Evolutionary conservation across 2,329 filamentous ascomycete genomes (phyloP), one percentile per base, ranked within the genome.

Genomic region (Gnomoniopsis smithogilvyi): DNA sequence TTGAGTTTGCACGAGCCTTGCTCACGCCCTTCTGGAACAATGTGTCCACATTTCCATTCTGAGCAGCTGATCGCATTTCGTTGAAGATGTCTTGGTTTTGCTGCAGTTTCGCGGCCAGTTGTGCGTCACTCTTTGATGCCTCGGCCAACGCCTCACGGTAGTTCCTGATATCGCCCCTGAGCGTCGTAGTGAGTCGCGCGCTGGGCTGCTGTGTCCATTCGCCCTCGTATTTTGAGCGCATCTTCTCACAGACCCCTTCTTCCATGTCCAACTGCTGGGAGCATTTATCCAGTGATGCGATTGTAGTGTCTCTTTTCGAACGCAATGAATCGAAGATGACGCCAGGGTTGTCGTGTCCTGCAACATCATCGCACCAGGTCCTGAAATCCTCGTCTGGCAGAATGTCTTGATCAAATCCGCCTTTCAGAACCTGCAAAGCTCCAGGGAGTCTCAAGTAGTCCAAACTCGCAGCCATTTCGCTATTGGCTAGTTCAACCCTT

Each of bases 161-260:
- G 68, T 89, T 94, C 62, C 89, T 83, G 55, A 98, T 89, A 70
- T 99, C 95, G 60, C 86, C 88, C 57, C 93, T 85, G 52, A 99
- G 76, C 0, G 94, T 98, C 3, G 90, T 87, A 1, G 94, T 99
- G 45, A 99, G 81, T 58, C 91, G 83, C 34, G 91, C 91, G 70
- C 94, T 98, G 12, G 95, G 95, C 69, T 99, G 95, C 68, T 99
- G 95, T 19, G 92, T 96, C 95, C 95, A 99, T 56, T 98, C 94
- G 30, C 82, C 83, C 57, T 94, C 93, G 71, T 98, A 98, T 72
- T 99, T 99, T 14, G 92, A 96, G 50, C 95, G 86, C 95, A 99
- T 99, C 79, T 98, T 99, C 73, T 99, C 95, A 72, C 95, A 99
- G 0, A 98, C 91, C 58, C 91, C 96, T 75, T 98, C 96, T 73